A percentile compares a stretch with the other conserved stretches of the same genome.
Conservation (phyloP, 257 asterid genomes). For the Fraxinus anomala region DNA sequence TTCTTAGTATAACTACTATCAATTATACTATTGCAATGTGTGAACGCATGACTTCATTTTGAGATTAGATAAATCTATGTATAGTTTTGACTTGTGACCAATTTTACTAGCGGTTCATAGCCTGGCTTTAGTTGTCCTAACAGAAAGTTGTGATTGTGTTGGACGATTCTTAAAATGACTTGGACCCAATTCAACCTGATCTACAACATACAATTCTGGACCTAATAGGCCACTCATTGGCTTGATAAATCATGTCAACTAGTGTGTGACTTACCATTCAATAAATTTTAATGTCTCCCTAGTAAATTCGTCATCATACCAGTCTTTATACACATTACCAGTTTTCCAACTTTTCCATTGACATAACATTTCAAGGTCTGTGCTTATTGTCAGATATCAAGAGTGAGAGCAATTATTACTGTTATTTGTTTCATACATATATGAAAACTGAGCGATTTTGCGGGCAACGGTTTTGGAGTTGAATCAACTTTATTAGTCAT, state of each 20-base stretch:
- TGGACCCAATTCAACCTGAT: not conserved
- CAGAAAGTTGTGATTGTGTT: not conserved
- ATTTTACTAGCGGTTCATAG: no score
- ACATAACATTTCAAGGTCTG: conserved; percentile 35
- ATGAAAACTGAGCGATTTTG: conserved; percentile 15
- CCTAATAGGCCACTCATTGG: not conserved
- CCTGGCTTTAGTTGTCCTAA: no score
- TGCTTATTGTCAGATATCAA: conserved; percentile 26
- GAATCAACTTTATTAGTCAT: conserved; percentile 4
- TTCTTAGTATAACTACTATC: no score
- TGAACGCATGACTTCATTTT: not conserved
- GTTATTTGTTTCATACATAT: conserved; percentile 24
- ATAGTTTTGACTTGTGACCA: not conserved
- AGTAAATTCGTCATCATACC: conserved; percentile 38
- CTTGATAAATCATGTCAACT: not conserved
- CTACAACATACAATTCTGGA: not conserved
- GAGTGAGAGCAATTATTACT: conserved; percentile 23
- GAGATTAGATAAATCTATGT: not conserved
- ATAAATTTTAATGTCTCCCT: not conserved
- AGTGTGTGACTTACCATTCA: not conserved
- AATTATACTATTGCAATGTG: no score
- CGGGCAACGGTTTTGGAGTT: conserved; percentile 21
- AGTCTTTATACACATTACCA: conserved; percentile 15
- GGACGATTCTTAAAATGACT: not conserved
- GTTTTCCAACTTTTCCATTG: conserved; percentile 27